Evolutionary conservation across 495 filamentous ascomycete species (phyloP).

Genomic region (Bryoglossum gracile): DNA sequence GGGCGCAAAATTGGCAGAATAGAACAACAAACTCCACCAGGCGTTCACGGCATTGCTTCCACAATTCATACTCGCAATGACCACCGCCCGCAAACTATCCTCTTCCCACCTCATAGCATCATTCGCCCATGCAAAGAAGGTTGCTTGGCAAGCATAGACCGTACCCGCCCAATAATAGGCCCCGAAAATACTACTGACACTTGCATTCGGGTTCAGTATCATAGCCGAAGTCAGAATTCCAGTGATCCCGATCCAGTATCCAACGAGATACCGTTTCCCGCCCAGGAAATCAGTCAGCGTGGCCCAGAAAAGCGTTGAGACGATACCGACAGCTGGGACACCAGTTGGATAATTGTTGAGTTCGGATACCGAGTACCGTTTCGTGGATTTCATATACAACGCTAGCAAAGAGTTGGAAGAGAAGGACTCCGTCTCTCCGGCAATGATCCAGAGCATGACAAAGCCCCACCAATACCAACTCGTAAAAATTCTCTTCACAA

Average conservation of each 20-base stretch:
- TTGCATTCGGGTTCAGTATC: conserved; percentile 38
- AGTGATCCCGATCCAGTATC: conserved; percentile 46
- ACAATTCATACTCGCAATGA: conserved; percentile 51
- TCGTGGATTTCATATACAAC: conserved; percentile 37
- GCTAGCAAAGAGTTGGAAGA: conserved; percentile 41
- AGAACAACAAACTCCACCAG: conserved; percentile 61
- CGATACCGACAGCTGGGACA: conserved; percentile 41
- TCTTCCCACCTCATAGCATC: conserved; percentile 44
- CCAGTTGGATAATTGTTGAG: conserved; percentile 44
- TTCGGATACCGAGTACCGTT: conserved; percentile 36
- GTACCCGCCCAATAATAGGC: conserved; percentile 49
- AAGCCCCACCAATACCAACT: conserved; percentile 45
- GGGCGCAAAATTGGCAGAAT: conserved; percentile 50
- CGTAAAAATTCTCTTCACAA: conserved; percentile 35
- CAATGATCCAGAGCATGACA: conserved; percentile 42
- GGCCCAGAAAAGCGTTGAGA: conserved; percentile 46
- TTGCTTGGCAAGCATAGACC: conserved; percentile 51
- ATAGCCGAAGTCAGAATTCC: conserved; percentile 40
- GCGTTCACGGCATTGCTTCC: conserved; percentile 48
- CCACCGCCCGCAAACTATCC: conserved; percentile 38
- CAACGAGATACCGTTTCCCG: conserved; percentile 43
- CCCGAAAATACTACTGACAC: conserved; percentile 37
- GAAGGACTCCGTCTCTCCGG: conserved; percentile 42
- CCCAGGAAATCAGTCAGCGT: conserved; percentile 45
- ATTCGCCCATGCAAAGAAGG: conserved; percentile 57